A percentile compares a stretch with the other conserved stretches of the same genome.
phyloP scores from a whole-genome alignment of 495 filamentous ascomycete genomes.

The Parmelia sp. region DNA sequence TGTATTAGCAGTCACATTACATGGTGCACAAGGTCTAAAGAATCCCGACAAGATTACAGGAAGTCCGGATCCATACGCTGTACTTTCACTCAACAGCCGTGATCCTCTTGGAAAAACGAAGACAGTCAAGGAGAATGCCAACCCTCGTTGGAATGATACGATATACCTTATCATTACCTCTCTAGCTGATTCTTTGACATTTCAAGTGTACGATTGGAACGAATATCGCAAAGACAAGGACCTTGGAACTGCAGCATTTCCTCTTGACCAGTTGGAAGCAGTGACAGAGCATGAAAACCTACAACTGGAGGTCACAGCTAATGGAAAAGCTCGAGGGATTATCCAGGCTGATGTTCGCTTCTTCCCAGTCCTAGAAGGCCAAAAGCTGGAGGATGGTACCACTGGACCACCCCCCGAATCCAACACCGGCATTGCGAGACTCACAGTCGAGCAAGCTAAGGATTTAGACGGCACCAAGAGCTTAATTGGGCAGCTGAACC shows the following conservation, averaged over 20 bases:
- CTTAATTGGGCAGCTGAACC: slow-evolving; percentile 79
- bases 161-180: slow-evolving; percentile 90
- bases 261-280: slow-evolving; percentile 72
- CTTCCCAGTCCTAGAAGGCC: slow-evolving; percentile 82
- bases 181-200: slow-evolving; percentile 74
- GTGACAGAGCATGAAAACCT: slow-evolving; percentile 74
- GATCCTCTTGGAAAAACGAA: slow-evolving; percentile 80
- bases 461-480: slow-evolving; percentile 88
- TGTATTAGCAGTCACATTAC: slow-evolving; percentile 83
- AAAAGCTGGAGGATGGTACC: slow-evolving; percentile 67
- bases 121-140: slow-evolving; percentile 72
- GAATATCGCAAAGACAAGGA: slow-evolving; percentile 95
- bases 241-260: slow-evolving; percentile 77
- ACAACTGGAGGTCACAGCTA: slow-evolving; percentile 73
- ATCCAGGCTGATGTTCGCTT: slow-evolving; percentile 80
- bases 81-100: slow-evolving; percentile 79
- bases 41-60: slow-evolving; percentile 91
- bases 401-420: slow-evolving; percentile 74
- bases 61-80: slow-evolving; percentile 85
- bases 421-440: slow-evolving; percentile 85
- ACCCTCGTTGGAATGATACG: slow-evolving; percentile 93
- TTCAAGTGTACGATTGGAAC: slow-evolving; percentile 87
- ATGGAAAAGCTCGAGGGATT: slow-evolving; percentile 75
- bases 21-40: slow-evolving; percentile 85
- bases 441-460: slow-evolving; percentile 92